A percentile compares a stretch with the other conserved stretches of the same genome.
Evolutionary conservation across 2,329 filamentous ascomycete species (phyloP).

Genomic region (Stagonosporopsis tanaceti): DNA sequence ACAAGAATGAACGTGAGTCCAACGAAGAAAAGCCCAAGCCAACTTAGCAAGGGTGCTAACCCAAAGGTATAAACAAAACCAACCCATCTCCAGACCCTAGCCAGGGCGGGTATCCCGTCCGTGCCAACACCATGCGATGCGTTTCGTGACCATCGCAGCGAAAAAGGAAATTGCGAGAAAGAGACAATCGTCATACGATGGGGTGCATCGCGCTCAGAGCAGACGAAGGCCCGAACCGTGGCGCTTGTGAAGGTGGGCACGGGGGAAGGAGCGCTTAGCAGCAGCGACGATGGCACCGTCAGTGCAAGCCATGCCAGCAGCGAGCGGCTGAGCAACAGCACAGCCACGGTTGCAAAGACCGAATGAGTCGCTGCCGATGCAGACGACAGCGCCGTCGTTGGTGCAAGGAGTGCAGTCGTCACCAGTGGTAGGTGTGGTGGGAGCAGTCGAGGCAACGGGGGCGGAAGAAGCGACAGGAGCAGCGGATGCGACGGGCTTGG

Average conservation of each 20-base stretch:
- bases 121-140: conserved; percentile 37
- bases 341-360: conserved; percentile 56
- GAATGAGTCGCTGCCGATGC: conserved; percentile 53
- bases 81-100: conserved; percentile 21
- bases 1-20: conserved; percentile 13
- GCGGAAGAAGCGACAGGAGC: conserved; percentile 25
- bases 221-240: conserved; percentile 33
- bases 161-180: conserved; percentile 11
- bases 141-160: conserved; percentile 21
- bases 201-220: conserved; percentile 23
- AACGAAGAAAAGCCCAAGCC: conserved; percentile 11
- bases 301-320: conserved; percentile 53
- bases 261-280: conserved; percentile 37
- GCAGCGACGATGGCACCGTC: conserved; percentile 38
- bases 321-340: conserved; percentile 52
- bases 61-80: conserved; percentile 27
- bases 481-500: conserved; percentile 2
- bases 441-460: conserved; percentile 13
- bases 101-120: conserved; percentile 23
- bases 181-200: conserved; percentile 9
- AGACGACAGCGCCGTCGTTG: conserved; percentile 53
- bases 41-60: conserved; percentile 8
- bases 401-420: conserved; percentile 48
- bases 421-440: conserved; percentile 15
- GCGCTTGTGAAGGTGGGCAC: conserved; percentile 41